phyloP scores from a whole-genome alignment of 306 rosid species.

The Quercus dentata region DNA sequence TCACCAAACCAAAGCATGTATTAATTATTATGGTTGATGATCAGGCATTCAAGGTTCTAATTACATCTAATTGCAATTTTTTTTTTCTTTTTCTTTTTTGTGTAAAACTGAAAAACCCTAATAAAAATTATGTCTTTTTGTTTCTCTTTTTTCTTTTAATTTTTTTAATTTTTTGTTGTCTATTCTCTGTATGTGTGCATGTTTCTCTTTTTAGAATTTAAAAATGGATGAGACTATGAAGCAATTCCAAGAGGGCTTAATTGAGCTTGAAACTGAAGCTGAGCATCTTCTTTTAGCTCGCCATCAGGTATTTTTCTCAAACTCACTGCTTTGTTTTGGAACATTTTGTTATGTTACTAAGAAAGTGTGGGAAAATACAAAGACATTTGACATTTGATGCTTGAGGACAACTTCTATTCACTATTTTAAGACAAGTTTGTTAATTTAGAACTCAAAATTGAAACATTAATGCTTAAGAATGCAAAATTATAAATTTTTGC shows the following conservation, averaged over 20 bases:
- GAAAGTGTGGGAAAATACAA: not conserved
- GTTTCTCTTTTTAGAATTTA: no score
- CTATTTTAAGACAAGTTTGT: not conserved
- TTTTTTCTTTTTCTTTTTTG: no score
- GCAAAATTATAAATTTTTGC: no score
- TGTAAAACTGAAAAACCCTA: no score
- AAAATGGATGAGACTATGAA: constrained; percentile 57
- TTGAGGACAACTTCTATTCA: not conserved
- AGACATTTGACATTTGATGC: not conserved
- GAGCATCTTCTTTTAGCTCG: constrained; percentile 80
- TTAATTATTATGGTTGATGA: no score
- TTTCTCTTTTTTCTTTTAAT: no score
- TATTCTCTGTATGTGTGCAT: no score
- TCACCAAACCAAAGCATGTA: no score
- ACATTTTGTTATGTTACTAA: not conserved
- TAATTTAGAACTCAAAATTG: not conserved
- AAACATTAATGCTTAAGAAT: not conserved
- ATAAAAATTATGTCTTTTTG: no score
- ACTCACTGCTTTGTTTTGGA: not conserved
- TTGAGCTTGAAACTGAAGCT: constrained; percentile 70
- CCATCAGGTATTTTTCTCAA: constrained; percentile 39
- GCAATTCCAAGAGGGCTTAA: constrained; percentile 43
- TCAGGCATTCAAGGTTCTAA: no score
- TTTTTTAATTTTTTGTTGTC: no score
- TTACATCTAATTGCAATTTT: no score